Percentiles rank a stretch among this genome's conserved stretches.
phyloP scores from a whole-genome alignment of 257 asterid genomes.

The Avicennia marina region DNA sequence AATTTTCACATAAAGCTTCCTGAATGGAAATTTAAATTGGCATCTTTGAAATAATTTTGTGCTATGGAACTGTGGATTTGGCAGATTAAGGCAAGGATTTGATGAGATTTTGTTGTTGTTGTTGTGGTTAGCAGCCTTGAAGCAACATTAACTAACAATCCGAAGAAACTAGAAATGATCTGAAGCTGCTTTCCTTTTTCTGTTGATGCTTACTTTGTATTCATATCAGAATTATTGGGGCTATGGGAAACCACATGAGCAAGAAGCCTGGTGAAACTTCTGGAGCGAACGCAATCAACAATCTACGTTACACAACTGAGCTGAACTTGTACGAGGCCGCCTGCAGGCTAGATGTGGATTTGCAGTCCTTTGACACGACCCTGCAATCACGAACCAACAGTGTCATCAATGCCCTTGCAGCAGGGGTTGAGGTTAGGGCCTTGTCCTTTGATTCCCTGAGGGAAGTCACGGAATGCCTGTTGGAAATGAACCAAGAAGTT shows the following conservation, averaged over 20 bases:
- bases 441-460: conserved; percentile 74
- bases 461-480: conserved; percentile 63
- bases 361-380: conserved; percentile 55
- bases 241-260: conserved; percentile 84
- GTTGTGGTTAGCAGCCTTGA: no score
- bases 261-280: conserved; percentile 51
- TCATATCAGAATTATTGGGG: background rate
- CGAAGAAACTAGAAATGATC: background rate
- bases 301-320: conserved; percentile 39
- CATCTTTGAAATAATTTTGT: no score
- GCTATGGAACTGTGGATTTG: no score
- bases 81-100: no score
- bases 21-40: no score
- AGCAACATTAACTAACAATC: no score
- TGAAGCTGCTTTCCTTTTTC: background rate
- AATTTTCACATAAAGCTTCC: no score
- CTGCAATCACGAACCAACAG: conserved; percentile 61
- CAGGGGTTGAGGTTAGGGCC: conserved; percentile 74
- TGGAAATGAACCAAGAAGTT: conserved; percentile 84
- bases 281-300: conserved; percentile 32
- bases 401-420: conserved; percentile 57
- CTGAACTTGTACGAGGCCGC: conserved; percentile 72
- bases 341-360: conserved; percentile 56
- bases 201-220: background rate
- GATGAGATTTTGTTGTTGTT: no score